Evolutionary conservation across 441 rosid species (phyloP).

Genomic region (Populus hybrid): DNA sequence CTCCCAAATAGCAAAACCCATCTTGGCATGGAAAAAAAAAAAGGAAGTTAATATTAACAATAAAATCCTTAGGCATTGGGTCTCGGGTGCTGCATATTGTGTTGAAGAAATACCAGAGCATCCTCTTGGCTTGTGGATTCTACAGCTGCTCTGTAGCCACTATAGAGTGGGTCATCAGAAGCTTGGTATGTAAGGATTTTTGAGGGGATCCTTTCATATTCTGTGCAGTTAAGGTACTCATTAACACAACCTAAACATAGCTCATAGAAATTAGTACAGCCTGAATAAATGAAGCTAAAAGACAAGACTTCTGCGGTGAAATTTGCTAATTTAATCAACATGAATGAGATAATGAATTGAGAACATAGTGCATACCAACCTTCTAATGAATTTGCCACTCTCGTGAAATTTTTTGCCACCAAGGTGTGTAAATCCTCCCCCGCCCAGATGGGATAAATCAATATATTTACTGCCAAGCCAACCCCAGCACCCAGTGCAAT

Average conservation of each 20-base stretch:
- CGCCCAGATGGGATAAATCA: conserved; percentile 58
- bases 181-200: conserved; percentile 90
- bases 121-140: conserved; percentile 95
- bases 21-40: conserved; percentile 34
- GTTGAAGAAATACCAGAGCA: conserved; percentile 51
- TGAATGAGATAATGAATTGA: background rate
- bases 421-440: conserved; percentile 62
- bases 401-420: conserved; percentile 55
- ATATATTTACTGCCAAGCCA: conserved; percentile 41
- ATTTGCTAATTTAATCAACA: background rate
- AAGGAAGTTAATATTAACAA: background rate
- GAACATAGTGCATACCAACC: conserved; percentile 27
- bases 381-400: conserved; percentile 57
- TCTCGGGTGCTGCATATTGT: conserved; percentile 6
- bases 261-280: conserved; percentile 16
- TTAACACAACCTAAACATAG: conserved; percentile 44
- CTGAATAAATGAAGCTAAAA: background rate
- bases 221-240: conserved; percentile 68
- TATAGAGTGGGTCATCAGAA: conserved; percentile 82
- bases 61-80: background rate
- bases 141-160: conserved; percentile 87
- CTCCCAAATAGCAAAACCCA: conserved; percentile 78
- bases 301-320: background rate
- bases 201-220: conserved; percentile 81
- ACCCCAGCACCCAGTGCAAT: conserved; percentile 53